Base-by-base conservation (phyloP, 2,329 filamentous ascomycete species). In the Septoria petroselini region DNA sequence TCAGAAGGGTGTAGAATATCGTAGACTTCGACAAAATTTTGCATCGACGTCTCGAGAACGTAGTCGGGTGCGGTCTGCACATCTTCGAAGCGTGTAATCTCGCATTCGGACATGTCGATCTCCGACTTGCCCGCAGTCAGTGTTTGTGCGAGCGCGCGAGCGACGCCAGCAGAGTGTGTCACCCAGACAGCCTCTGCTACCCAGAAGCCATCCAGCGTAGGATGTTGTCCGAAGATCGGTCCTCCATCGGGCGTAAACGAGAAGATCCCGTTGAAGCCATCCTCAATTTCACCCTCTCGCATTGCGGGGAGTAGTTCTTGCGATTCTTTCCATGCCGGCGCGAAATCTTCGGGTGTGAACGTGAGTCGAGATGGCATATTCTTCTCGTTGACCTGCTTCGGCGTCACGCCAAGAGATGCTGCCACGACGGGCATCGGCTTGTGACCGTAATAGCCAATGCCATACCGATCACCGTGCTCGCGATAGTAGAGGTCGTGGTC, bases 151-250 rank as follows among this genome's bases (percentile, higher is more conserved):
- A 84, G 62, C 0, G 81, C 80, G 19, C 79, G 75, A 7, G 81
- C 81, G 1, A 84, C 77, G 18, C 81, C 81, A 0, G 80, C 80
- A 0, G 81, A 83, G 55, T 84, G 81, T 14, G 81, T 84, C 1
- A 84, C 81, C 81, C 81, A 84, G 0, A 84, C 80, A 4, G 81
- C 81, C 58, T 84, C 81, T 0, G 81, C 81, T 1, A 84, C 79
- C 57, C 74, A 83, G 65, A 84, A 84, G 9, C 79, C 79, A 38
- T 83, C 77, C 0, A 84, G 65, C 11, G 73, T 74, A 5, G 81
- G 80, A 0, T 79, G 72, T 58, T 78, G 73, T 2, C 81, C 81
- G 1, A 84, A 70, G 0, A 84, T 70, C 0, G 81, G 77, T 0
- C 79, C 80, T 1, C 81, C 81, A 44, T 84, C 81, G 0, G 81